Percentiles rank a stretch among this genome's conserved stretches.
Conservation (phyloP, 495 filamentous ascomycete species). For the Hypoxylon crocopeplum region DNA sequence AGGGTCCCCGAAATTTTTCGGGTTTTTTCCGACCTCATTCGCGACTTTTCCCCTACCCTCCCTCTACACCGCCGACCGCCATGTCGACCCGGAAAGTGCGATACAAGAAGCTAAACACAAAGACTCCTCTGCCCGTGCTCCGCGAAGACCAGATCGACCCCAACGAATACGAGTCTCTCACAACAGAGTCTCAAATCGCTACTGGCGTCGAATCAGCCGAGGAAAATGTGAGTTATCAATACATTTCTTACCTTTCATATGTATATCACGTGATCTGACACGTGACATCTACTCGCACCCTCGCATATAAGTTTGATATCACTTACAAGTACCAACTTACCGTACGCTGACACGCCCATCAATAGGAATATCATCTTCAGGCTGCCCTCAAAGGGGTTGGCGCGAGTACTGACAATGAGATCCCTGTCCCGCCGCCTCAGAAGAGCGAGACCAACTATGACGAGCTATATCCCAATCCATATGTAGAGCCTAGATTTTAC, state of each 20-base stretch:
- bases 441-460: conserved; percentile 85
- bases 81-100: conserved; percentile 77
- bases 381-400: conserved; percentile 82
- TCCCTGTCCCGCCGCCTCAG: conserved; percentile 84
- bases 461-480: conserved; percentile 78
- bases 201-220: conserved; percentile 96
- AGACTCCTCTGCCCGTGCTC: conserved; percentile 83
- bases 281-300: conserved; percentile 53
- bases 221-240: conserved; percentile 82
- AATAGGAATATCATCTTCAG: conserved; percentile 97
- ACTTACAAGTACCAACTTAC: conserved; percentile 12
- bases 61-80: conserved; percentile 56
- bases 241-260: conserved; percentile 49
- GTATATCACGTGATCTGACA: conserved; percentile 58
- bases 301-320: conserved; percentile 19
- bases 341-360: conserved; percentile 39
- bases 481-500: conserved; percentile 86
- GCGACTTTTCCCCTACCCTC: conserved; percentile 45
- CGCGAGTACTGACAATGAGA: conserved; percentile 72
- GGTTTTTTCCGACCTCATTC: conserved; percentile 56
- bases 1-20: conserved; percentile 51
- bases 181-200: conserved; percentile 73
- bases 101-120: conserved; percentile 89
- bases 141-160: conserved; percentile 91
- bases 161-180: conserved; percentile 62